Evolutionary conservation across 768 basidiomycete genomes (phyloP), one percentile per base, ranked within the genome.

Genomic region (Leccinum pellstonianum): DNA sequence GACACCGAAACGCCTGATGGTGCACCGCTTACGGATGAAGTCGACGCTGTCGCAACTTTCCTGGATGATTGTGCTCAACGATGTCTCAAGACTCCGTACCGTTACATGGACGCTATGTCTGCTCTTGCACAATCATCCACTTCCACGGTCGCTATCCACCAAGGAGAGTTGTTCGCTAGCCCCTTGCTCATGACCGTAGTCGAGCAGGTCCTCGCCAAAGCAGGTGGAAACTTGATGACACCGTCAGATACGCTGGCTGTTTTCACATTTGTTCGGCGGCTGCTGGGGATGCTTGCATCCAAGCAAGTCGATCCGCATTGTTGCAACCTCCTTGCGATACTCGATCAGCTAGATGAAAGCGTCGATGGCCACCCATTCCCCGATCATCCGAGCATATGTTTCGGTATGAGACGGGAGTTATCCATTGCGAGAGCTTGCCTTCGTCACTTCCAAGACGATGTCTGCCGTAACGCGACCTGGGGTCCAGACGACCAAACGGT

Each of bases 21-120:
- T 4, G 73, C 80, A 0, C 69, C 77, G 5, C 75, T 88, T 21
- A 77, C 76, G 2, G 83, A 83, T 49, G 90, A 89, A 73, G 76
- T 77, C 11, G 79, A 80, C 6, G 77, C 79, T 47, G 82, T 87
- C 27, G 75, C 89, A 17, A 59, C 73, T 0, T 94, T 97, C 75
- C 66, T 97, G 11, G 95, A 98, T 63, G 93, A 95, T 54, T 96
- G 93, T 67, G 79, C 90, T 3, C 87, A 89, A 58, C 81, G 91
- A 17, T 94, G 88, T 64, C 69, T 88, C 62, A 93, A 90, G 72
- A 89, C 88, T 2, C 91, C 93, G 0, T 91, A 94, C 70, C 82
- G 85, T 29, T 98, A 96, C 68, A 79, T 96, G 55, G 95, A 97
- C 66, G 86, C 86, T 23, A 73, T 87, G 62, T 70, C 80, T 6